Evolutionary conservation across 1,284 basidiomycete species (phyloP).

Genomic region (Paramarasmius palmivorus): DNA sequence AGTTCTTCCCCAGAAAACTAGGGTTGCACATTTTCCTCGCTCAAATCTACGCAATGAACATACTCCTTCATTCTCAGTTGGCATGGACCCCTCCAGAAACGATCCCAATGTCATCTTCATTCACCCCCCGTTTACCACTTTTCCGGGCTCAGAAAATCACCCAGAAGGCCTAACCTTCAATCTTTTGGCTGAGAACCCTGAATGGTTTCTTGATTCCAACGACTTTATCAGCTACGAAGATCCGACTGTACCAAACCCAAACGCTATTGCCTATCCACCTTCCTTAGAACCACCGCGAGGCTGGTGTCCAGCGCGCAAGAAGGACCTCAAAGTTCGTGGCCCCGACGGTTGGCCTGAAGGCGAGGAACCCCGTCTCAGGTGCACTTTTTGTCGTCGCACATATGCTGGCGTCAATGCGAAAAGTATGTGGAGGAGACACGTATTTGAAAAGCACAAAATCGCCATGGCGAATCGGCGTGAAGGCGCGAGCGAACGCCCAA

Average conservation of each 20-base stretch:
- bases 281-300: slow-evolving; percentile 77
- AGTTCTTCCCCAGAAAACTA: slow-evolving; percentile 20
- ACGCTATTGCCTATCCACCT: slow-evolving; percentile 65
- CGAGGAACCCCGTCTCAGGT: slow-evolving; percentile 72
- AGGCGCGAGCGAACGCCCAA: slow-evolving; percentile 51
- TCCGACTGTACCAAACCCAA: slow-evolving; percentile 37
- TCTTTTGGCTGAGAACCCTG: slow-evolving; percentile 64
- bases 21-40: slow-evolving; percentile 3
- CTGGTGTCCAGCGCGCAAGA: slow-evolving; percentile 80
- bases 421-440: slow-evolving; percentile 84
- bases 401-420: slow-evolving; percentile 84
- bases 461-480: slow-evolving; percentile 82
- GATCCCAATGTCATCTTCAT: slow-evolving; percentile 68
- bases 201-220: slow-evolving; percentile 72
- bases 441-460: slow-evolving; percentile 84
- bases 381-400: slow-evolving; percentile 77
- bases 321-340: slow-evolving; percentile 64
- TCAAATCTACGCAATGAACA: slow-evolving; percentile 27
- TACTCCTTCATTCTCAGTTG: slow-evolving; percentile 46
- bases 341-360: slow-evolving; percentile 72
- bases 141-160: slow-evolving; percentile 60
- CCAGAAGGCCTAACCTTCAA: slow-evolving; percentile 69
- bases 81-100: slow-evolving; percentile 63
- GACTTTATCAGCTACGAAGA: slow-evolving; percentile 56
- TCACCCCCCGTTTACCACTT: slow-evolving; percentile 65